Evolutionary conservation across 495 filamentous ascomycete species (phyloP).

Genomic region (Penicillium mononematosum): DNA sequence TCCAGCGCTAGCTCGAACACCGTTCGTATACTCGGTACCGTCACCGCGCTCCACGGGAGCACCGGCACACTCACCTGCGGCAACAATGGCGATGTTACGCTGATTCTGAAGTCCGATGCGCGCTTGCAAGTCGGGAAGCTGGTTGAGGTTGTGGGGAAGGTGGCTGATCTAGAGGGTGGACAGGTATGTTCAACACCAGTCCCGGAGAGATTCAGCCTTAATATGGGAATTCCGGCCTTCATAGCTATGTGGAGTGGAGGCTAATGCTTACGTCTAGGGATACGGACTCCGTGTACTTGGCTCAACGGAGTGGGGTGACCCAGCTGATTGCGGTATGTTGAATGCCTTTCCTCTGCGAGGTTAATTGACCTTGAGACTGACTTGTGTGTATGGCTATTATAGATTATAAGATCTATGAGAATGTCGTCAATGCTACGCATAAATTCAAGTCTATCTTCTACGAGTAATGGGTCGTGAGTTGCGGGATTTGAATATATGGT

Average conservation of each 20-base stretch:
- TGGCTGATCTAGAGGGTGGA: conserved; percentile 56
- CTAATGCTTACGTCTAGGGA: conserved; percentile 42
- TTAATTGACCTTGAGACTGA: neutral
- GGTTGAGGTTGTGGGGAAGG: conserved; percentile 89
- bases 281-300: conserved; percentile 72
- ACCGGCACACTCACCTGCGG: conserved; percentile 72
- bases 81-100: conserved; percentile 62
- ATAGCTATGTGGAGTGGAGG: neutral
- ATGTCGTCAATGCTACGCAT: conserved; percentile 87
- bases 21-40: conserved; percentile 84
- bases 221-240: neutral
- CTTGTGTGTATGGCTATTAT: neutral
- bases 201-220: neutral
- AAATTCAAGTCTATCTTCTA: conserved; percentile 79
- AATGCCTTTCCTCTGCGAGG: conserved; percentile 1
- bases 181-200: conserved; percentile 29
- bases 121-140: conserved; percentile 77
- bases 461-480: conserved; percentile 30
- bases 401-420: conserved; percentile 80
- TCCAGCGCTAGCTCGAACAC: conserved; percentile 44
- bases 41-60: conserved; percentile 77
- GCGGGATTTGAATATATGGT: neutral
- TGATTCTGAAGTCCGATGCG: conserved; percentile 74
- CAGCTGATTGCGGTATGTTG: conserved; percentile 35
- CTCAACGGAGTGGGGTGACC: conserved; percentile 73